phyloP scores from a whole-genome alignment of 2,329 filamentous ascomycete species.

The Apiospora malaysiana region DNA sequence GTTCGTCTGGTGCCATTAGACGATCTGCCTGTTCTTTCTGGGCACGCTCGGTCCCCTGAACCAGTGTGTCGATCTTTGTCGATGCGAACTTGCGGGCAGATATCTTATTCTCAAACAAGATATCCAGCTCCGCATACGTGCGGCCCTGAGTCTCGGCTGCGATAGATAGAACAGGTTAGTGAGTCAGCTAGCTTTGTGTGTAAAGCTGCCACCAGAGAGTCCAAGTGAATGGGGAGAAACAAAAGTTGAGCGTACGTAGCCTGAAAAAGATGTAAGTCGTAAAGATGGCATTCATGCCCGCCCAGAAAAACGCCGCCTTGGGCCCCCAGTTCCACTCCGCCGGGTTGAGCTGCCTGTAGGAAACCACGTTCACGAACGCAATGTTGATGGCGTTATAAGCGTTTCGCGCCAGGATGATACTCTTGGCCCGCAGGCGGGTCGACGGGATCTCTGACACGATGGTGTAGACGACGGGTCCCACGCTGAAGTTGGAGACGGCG shows the following conservation, averaged over 20 bases:
- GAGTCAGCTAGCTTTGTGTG: neutral
- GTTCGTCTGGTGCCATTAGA: neutral
- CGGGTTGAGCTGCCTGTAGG: neutral
- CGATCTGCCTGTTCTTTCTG: neutral
- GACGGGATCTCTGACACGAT: slow-evolving; percentile 50
- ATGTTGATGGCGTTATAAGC: slow-evolving; percentile 47
- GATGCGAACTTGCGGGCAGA: slow-evolving; percentile 8
- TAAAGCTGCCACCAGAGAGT: neutral
- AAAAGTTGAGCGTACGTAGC: neutral
- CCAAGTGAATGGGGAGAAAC: neutral
- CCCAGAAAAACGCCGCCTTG: slow-evolving; percentile 25
- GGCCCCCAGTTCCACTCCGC: slow-evolving; percentile 14
- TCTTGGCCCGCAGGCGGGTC: slow-evolving; percentile 31
- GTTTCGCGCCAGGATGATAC: slow-evolving; percentile 30
- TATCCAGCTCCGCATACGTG: slow-evolving; percentile 50
- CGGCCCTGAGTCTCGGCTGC: slow-evolving; percentile 46
- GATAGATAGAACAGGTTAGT: neutral
- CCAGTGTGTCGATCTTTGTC: neutral
- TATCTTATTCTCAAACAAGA: slow-evolving; percentile 42
- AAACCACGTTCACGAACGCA: slow-evolving; percentile 39
- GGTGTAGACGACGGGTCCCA: slow-evolving; percentile 49
- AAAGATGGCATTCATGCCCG: slow-evolving; percentile 10
- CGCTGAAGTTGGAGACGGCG: slow-evolving; percentile 47
- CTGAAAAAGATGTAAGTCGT: neutral
- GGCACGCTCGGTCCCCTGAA: neutral